Percentiles rank a stretch among this genome's conserved stretches.
These are phyloP conservation scores for Gnetum montanum DNA, from an alignment of 75 land plant genomes.

Conservation along the genomic window DNA sequence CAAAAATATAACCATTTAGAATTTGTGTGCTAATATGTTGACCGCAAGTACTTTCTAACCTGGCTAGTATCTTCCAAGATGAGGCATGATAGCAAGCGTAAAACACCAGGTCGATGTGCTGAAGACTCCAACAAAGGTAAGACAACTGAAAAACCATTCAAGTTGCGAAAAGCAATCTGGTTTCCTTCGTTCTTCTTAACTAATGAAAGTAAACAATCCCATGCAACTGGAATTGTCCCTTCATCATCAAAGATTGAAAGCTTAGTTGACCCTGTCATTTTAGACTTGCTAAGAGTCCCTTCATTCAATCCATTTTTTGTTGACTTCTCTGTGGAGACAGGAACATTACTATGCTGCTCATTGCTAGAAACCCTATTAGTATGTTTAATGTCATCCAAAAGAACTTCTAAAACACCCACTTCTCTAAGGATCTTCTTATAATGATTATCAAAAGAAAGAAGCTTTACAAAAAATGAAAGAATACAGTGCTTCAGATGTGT, in stretches of 20 bases:
- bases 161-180: constrained; percentile 66
- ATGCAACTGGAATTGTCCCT: constrained; percentile 50
- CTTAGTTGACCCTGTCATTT: constrained; percentile 37
- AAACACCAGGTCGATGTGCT: constrained; percentile 69
- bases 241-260: constrained; percentile 68
- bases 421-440: constrained; percentile 92
- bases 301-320: constrained; percentile 49
- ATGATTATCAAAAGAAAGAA: constrained; percentile 94
- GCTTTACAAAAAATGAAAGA: constrained; percentile 86
- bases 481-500: constrained; percentile 55
- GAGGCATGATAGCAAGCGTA: constrained; percentile 67
- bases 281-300: constrained; percentile 49
- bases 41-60: constrained; percentile 41
- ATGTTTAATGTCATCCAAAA: constrained; percentile 84
- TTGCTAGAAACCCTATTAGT: constrained; percentile 41
- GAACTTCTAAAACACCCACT: constrained; percentile 88
- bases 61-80: constrained; percentile 75
- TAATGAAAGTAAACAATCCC: constrained; percentile 86
- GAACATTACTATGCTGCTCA: constrained; percentile 23
- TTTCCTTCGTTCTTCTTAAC: constrained; percentile 74
- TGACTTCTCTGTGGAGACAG: constrained; percentile 27
- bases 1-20: not conserved
- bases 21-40: not conserved
- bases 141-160: constrained; percentile 55
- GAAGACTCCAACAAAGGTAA: constrained; percentile 70